Evolutionary conservation across 2,329 filamentous ascomycete genomes (phyloP).

Genomic region (Aspergillus ibericus): DNA sequence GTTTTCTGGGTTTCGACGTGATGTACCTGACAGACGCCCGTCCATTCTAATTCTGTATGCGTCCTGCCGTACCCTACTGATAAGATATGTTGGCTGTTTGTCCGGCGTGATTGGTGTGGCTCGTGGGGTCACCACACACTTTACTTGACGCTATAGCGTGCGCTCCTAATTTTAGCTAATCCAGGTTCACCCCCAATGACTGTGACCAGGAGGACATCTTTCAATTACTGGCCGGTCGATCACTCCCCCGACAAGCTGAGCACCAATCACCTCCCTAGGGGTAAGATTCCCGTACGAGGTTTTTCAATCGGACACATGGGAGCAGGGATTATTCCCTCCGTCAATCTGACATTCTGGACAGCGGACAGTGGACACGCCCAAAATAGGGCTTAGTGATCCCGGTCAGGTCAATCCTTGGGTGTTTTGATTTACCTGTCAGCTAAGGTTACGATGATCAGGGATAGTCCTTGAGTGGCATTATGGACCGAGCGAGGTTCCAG

Average conservation of each 20-base stretch:
- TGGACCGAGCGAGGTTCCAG: neutral
- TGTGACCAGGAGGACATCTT: neutral
- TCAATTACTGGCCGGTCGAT: conserved; percentile 3
- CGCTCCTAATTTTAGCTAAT: conserved; percentile 12
- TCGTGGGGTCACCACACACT: neutral
- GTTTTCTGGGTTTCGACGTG: neutral
- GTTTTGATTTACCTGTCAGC: neutral
- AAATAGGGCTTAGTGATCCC: conserved; percentile 12
- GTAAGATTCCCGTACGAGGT: neutral
- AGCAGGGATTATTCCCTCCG: conserved; percentile 6
- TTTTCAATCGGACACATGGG: conserved; percentile 8
- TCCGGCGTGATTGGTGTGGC: neutral
- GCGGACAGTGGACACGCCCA: neutral
- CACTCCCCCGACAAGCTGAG: conserved; percentile 4
- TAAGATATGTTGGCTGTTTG: conserved; percentile 1
- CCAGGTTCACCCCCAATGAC: neutral
- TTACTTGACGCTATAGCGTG: neutral
- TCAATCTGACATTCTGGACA: neutral
- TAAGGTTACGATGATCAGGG: neutral
- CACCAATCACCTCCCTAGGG: neutral
- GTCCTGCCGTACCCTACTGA: neutral
- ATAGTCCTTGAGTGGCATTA: neutral
- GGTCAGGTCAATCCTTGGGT: neutral
- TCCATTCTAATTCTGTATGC: neutral
- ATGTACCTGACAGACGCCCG: neutral